Conservation (phyloP, 75 land plant genomes). For the Isoetes taiwanensis region DNA sequence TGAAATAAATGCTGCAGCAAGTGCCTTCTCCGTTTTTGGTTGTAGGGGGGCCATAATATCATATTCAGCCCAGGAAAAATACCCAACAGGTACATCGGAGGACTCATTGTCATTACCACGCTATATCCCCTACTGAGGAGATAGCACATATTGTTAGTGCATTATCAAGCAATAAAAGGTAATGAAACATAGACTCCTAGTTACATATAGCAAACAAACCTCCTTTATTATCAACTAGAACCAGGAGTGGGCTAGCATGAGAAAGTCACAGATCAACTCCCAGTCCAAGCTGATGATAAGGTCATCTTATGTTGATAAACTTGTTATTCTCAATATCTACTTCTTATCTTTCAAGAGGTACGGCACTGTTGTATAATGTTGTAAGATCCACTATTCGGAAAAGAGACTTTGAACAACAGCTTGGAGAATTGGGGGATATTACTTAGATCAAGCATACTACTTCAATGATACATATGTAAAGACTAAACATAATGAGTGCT, state of each 20-base stretch:
- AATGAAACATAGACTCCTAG: neutral
- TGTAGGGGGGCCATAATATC: slow-evolving; percentile 80
- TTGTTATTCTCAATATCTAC: neutral
- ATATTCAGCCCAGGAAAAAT: slow-evolving; percentile 98
- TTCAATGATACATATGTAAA: neutral
- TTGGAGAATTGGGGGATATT: no score
- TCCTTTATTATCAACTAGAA: no score
- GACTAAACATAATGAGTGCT: neutral
- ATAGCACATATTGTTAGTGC: neutral
- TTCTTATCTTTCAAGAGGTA: neutral
- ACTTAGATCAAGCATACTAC: neutral
- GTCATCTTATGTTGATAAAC: no score
- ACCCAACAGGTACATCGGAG: slow-evolving; percentile 96
- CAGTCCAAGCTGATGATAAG: no score
- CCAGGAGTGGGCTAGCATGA: no score
- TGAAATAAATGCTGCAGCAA: slow-evolving; percentile 95
- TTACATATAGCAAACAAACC: neutral
- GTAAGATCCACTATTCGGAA: neutral
- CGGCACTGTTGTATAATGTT: neutral
- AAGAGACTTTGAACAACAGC: neutral
- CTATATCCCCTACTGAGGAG: slow-evolving; percentile 56
- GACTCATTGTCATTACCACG: slow-evolving; percentile 93
- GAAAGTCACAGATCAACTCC: neutral
- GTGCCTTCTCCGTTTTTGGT: slow-evolving; percentile 54
- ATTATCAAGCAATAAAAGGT: neutral